phyloP scores from a whole-genome alignment of 2,329 filamentous ascomycete species.

The Neofusicoccum cordaticola region DNA sequence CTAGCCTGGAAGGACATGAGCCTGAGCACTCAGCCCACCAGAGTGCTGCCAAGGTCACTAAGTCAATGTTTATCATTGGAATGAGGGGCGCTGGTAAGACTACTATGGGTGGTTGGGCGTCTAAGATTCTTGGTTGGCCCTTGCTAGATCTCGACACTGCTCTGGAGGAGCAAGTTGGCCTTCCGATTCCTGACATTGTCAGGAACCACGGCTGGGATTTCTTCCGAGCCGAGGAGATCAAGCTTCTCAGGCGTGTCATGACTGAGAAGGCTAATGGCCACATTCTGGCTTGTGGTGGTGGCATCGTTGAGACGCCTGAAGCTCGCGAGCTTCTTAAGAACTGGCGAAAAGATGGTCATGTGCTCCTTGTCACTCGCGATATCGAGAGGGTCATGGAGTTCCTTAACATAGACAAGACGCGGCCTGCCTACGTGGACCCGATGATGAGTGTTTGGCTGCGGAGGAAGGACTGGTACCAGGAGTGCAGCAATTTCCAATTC shows the following conservation, averaged over 20 bases:
- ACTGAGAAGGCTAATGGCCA: constrained; percentile 71
- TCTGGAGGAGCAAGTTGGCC: constrained; percentile 70
- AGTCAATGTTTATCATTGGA: constrained; percentile 88
- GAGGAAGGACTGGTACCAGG: constrained; percentile 82
- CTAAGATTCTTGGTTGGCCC: constrained; percentile 68
- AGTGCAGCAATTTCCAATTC: constrained; percentile 94
- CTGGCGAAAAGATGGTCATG: constrained; percentile 73
- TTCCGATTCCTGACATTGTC: constrained; percentile 84
- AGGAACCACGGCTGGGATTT: constrained; percentile 77
- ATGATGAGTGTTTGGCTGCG: constrained; percentile 89
- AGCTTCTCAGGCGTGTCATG: constrained; percentile 69
- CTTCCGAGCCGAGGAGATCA: constrained; percentile 77
- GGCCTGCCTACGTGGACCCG: constrained; percentile 88
- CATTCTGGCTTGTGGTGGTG: constrained; percentile 91
- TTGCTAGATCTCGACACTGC: constrained; percentile 87
- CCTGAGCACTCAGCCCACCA: constrained; percentile 38
- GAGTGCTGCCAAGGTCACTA: constrained; percentile 36
- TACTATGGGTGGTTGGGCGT: constrained; percentile 84
- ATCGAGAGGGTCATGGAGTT: constrained; percentile 87
- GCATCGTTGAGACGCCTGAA: constrained; percentile 81
- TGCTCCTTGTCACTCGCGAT: constrained; percentile 83
- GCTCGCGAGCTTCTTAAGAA: constrained; percentile 72
- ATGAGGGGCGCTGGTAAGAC: constrained; percentile 98
- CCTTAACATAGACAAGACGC: constrained; percentile 80
- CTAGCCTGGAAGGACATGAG: constrained; percentile 73